phyloP scores from a whole-genome alignment of 257 asterid species.

The Ehretia macrophylla region DNA sequence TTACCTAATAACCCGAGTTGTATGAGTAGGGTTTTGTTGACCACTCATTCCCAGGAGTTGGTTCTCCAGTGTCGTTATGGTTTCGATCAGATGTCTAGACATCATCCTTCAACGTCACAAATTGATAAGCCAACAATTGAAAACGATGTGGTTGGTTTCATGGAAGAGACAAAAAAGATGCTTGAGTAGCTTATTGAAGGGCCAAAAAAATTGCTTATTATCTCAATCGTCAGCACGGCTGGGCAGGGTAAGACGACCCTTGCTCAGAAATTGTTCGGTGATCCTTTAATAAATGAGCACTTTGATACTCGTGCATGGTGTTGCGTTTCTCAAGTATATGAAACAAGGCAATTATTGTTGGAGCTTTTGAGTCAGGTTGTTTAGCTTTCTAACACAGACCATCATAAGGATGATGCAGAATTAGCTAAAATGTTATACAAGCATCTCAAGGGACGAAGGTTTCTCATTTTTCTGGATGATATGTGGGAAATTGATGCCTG shows the following conservation, averaged over 20 bases:
- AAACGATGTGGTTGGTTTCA: not conserved
- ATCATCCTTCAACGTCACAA: not conserved
- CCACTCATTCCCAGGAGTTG: too few relatives aligned
- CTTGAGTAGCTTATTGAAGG: not conserved
- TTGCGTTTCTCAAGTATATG: conserved; percentile 8
- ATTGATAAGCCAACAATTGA: not conserved
- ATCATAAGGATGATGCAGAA: not conserved
- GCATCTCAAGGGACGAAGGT: not conserved
- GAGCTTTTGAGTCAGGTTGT: not conserved
- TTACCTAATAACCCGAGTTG: too few relatives aligned
- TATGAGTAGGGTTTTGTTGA: too few relatives aligned
- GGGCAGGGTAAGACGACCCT: conserved; percentile 12
- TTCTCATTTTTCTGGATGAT: conserved; percentile 8
- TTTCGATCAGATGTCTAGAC: too few relatives aligned
- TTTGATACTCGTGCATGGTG: conserved; percentile 9
- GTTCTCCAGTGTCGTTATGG: too few relatives aligned
- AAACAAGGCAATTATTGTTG: not conserved
- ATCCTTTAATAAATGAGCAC: not conserved
- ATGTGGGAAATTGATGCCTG: conserved; percentile 3
- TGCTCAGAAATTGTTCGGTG: conserved; percentile 1
- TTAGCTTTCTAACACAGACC: too few relatives aligned
- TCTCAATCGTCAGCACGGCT: conserved; percentile 3
- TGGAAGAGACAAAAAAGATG: not conserved
- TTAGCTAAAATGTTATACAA: conserved; percentile 1
- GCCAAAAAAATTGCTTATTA: not conserved